These are phyloP conservation scores for Acer negundo DNA, from an alignment of 345 rosid genomes.

Conservation along the genomic window DNA sequence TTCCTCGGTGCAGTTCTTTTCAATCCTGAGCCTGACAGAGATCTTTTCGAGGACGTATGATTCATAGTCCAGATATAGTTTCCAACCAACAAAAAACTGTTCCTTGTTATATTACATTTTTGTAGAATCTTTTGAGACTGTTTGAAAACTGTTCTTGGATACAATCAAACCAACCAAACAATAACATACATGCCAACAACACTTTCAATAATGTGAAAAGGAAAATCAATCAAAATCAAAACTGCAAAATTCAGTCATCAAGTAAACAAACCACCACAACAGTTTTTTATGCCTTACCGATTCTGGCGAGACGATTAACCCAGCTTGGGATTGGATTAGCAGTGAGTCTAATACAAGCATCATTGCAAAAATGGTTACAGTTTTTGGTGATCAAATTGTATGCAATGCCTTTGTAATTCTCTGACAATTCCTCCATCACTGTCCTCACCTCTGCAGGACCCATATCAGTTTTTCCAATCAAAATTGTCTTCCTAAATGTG, in stretches of 20 bases:
- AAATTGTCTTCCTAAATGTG: constrained; percentile 76
- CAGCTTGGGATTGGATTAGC: constrained; percentile 90
- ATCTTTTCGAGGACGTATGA: neutral
- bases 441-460: constrained; percentile 64
- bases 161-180: neutral
- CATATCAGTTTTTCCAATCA: constrained; percentile 86
- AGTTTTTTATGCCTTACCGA: constrained; percentile 46
- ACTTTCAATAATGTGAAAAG: neutral
- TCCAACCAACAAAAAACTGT: neutral
- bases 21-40: neutral
- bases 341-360: constrained; percentile 70
- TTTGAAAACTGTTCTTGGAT: neutral
- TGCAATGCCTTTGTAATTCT: constrained; percentile 73
- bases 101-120: neutral
- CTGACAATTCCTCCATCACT: constrained; percentile 80
- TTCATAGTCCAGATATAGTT: too few species aligned
- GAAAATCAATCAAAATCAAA: neutral
- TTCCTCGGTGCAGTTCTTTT: neutral
- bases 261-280: neutral
- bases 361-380: constrained; percentile 97
- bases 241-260: neutral
- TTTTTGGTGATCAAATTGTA: constrained; percentile 91
- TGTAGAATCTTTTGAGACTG: neutral
- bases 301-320: constrained; percentile 97
- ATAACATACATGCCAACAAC: neutral